A percentile compares a stretch with the other conserved stretches of the same genome.
phyloP scores from a whole-genome alignment of 2,329 filamentous ascomycete species.

The Eutypa lata region DNA sequence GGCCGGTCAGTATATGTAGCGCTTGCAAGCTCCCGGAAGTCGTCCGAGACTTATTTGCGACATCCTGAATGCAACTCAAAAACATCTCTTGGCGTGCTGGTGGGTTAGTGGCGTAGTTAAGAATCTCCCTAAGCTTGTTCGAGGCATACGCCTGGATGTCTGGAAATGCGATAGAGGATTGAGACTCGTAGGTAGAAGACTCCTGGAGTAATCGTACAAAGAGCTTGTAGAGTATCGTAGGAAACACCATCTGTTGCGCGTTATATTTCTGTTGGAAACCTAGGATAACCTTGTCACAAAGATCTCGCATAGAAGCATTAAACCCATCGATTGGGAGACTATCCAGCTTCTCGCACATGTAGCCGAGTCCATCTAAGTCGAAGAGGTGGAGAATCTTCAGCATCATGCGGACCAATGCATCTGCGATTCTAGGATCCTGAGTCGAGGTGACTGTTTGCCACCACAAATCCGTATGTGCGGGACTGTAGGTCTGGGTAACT shows the following conservation, averaged over 20 bases:
- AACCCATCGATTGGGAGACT: constrained; percentile 62
- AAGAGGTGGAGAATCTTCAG: constrained; percentile 46
- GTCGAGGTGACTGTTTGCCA: constrained; percentile 81
- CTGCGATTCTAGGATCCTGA: constrained; percentile 80
- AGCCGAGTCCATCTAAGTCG: constrained; percentile 49
- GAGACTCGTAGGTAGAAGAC: constrained; percentile 55
- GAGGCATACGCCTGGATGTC: constrained; percentile 64
- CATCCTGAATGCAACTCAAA: constrained; percentile 64
- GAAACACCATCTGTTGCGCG: constrained; percentile 6
- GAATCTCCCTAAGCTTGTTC: constrained; percentile 58
- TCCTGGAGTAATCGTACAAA: constrained; percentile 69
- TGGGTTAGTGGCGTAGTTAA: constrained; percentile 50
- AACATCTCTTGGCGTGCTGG: constrained; percentile 62
- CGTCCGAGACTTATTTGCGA: constrained; percentile 59
- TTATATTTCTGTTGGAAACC: constrained; percentile 41
- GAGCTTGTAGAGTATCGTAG: constrained; percentile 42
- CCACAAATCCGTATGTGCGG: constrained; percentile 71
- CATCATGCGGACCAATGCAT: constrained; percentile 71
- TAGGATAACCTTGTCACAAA: constrained; percentile 57
- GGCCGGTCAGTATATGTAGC: constrained; percentile 48
- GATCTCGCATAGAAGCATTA: constrained; percentile 57
- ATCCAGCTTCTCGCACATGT: constrained; percentile 69
- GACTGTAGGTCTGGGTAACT: constrained; percentile 70
- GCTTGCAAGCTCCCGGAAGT: constrained; percentile 73
- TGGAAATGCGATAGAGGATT: constrained; percentile 53